phyloP scores from a whole-genome alignment of 139 green algal genomes.

The Chlorella vulgaris region DNA sequence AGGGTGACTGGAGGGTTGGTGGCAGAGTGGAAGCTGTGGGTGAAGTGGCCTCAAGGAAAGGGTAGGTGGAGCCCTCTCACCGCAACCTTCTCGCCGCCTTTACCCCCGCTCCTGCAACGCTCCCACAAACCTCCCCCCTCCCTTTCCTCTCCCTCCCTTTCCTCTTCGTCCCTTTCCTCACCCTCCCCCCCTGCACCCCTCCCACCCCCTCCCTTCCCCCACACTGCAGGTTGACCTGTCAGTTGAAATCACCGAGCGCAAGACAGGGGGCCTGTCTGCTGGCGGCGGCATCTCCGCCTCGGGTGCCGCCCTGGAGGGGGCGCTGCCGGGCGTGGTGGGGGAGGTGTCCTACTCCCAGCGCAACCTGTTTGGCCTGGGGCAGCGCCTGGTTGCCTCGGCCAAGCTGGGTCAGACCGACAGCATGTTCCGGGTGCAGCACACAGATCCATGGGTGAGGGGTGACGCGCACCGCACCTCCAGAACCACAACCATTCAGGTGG shows the following conservation, averaged over 20 bases:
- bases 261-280: constrained; percentile 84
- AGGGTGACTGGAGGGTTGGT: no score
- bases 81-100: no score
- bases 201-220: neutral
- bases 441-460: constrained; percentile 90
- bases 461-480: constrained; percentile 89
- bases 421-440: constrained; percentile 89
- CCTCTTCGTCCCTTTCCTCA: no score
- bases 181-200: neutral
- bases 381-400: constrained; percentile 79
- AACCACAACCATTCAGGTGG: constrained; percentile 70
- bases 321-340: constrained; percentile 83
- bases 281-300: constrained; percentile 81
- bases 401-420: constrained; percentile 89
- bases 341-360: constrained; percentile 85
- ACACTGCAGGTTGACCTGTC: constrained; percentile 78
- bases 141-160: no score
- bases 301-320: constrained; percentile 59
- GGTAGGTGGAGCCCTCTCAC: no score
- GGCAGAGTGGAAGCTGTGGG: no score
- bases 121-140: no score
- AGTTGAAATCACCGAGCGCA: constrained; percentile 87
- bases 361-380: constrained; percentile 92
- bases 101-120: no score
- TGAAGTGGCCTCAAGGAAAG: no score